phyloP scores from a whole-genome alignment of 2,329 filamentous ascomycete genomes.

The Phyllosticta capitalensis region DNA sequence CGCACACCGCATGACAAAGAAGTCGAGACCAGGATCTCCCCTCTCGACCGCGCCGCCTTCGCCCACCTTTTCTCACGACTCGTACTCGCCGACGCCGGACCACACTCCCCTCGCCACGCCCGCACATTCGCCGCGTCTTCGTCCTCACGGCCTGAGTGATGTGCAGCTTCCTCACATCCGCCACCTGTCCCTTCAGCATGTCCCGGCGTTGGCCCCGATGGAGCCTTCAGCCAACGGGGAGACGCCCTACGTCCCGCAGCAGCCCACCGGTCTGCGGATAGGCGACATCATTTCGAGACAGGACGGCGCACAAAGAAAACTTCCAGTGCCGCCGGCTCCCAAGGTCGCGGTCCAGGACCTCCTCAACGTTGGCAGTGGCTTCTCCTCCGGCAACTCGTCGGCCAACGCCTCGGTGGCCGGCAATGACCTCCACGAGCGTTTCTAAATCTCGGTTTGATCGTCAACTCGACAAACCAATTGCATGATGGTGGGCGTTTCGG shows the following conservation, averaged over 20 bases:
- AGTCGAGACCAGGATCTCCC: constrained; percentile 85
- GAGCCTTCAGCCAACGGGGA: constrained; percentile 55
- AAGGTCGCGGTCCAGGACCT: constrained; percentile 84
- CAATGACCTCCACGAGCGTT: constrained; percentile 30
- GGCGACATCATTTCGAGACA: constrained; percentile 87
- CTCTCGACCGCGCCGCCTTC: constrained; percentile 94
- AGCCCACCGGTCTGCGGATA: constrained; percentile 62
- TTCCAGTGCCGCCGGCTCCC: constrained; percentile 83
- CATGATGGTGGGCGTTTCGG: constrained; percentile 10
- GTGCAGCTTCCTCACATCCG: constrained; percentile 83
- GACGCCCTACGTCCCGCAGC: constrained; percentile 48
- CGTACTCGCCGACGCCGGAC: constrained; percentile 87
- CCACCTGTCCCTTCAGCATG: constrained; percentile 56
- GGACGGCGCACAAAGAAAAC: constrained; percentile 79
- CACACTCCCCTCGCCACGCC: constrained; percentile 98
- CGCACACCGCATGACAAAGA: constrained; percentile 66
- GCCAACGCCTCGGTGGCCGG: constrained; percentile 69
- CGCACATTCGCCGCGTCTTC: constrained; percentile 83
- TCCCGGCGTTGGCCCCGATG: constrained; percentile 61
- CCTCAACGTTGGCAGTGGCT: constrained; percentile 55
- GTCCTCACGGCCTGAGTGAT: constrained; percentile 60
- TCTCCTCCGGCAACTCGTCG: constrained; percentile 67
- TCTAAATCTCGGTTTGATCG: constrained; percentile 13
- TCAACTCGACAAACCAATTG: background rate
- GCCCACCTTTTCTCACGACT: constrained; percentile 93